Percentiles rank a stretch among this genome's conserved stretches.
These are phyloP conservation scores for Trichomonascaceae sp. DNA, from an alignment of 1,139 yeast species.

Conservation along the genomic window DNA sequence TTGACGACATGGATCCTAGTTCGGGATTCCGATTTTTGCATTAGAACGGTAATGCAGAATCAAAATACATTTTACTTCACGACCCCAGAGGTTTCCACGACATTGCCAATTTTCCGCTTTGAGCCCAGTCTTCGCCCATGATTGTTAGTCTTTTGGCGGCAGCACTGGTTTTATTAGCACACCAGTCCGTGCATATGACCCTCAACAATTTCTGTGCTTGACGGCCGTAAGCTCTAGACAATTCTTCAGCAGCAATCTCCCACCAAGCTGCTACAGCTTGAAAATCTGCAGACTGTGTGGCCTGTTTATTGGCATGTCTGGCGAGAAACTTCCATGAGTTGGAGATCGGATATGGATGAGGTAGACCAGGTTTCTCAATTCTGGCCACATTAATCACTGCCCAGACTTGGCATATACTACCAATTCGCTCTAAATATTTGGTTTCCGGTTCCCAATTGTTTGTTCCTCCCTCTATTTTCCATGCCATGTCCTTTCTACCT, in stretches of 20 bases:
- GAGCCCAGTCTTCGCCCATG: constrained; percentile 71
- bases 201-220: constrained; percentile 64
- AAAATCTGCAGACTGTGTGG: constrained; percentile 58
- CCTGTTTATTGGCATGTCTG: constrained; percentile 55
- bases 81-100: constrained; percentile 11
- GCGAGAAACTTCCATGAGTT: constrained; percentile 68
- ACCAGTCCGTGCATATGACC: constrained; percentile 45
- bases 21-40: constrained; percentile 23
- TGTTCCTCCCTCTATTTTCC: constrained; percentile 51
- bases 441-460: constrained; percentile 65
- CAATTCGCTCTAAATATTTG: constrained; percentile 74
- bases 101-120: constrained; percentile 32
- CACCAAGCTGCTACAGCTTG: constrained; percentile 79
- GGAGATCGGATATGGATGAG: constrained; percentile 49
- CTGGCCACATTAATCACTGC: constrained; percentile 53
- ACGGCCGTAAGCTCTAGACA: constrained; percentile 51
- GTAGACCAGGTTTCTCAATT: constrained; percentile 23
- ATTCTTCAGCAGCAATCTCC: constrained; percentile 69
- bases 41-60: background rate
- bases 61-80: background rate
- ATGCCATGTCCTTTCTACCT: constrained; percentile 83
- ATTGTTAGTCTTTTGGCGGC: constrained; percentile 73
- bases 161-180: constrained; percentile 51
- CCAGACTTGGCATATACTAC: constrained; percentile 80
- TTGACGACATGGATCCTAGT: constrained; percentile 27